Conservation (phyloP, 164 flowering plant species). For the Santalum album region DNA sequence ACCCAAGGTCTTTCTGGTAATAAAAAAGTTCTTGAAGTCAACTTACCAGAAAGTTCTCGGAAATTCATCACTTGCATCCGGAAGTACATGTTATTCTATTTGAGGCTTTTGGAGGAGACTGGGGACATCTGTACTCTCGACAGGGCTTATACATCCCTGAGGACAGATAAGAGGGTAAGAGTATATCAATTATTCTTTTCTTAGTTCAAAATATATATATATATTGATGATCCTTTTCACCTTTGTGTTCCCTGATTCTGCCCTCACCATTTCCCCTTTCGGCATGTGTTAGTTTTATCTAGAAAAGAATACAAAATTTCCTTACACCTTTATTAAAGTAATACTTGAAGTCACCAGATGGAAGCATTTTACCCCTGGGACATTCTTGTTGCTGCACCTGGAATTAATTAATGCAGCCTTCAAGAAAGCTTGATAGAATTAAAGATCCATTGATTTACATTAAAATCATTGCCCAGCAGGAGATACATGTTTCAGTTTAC, state of each 20-base stretch:
- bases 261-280: too few species aligned
- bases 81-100: constrained; percentile 72
- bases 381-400: background rate
- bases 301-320: too few species aligned
- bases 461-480: too few species aligned
- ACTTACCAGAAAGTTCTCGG: constrained; percentile 87
- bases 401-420: background rate
- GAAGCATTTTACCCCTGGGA: background rate
- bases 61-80: constrained; percentile 95
- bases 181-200: background rate
- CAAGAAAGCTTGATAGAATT: too few species aligned
- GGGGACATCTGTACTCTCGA: constrained; percentile 76
- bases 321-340: too few species aligned
- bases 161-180: constrained; percentile 88
- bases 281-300: too few species aligned
- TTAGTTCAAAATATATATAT: too few species aligned
- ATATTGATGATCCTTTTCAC: too few species aligned
- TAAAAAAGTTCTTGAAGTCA: constrained; percentile 74
- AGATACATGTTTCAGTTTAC: too few species aligned
- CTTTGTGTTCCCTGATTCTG: too few species aligned
- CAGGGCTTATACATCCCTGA: constrained; percentile 72
- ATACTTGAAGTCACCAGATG: too few species aligned
- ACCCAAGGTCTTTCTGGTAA: constrained; percentile 60
- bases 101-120: constrained; percentile 77
- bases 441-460: too few species aligned